A percentile compares a stretch with the other conserved stretches of the same genome.
These are phyloP conservation scores for Candida nanaspora DNA, from an alignment of 805 yeast genomes.

Conservation along the genomic window DNA sequence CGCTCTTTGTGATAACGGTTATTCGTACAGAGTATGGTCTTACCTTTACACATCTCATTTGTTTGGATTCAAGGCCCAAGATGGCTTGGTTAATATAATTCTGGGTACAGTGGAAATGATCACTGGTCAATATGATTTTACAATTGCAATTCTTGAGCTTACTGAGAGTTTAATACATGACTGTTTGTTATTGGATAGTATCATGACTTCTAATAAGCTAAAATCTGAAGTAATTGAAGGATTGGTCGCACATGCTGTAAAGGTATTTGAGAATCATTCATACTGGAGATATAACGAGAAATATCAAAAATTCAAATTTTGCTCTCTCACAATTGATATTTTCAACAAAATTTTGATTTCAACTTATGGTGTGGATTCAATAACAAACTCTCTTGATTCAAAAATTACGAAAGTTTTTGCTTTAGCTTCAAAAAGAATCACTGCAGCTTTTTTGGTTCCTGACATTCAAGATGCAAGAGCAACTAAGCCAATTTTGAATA, in stretches of 20 bases:
- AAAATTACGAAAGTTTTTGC: conserved; percentile 45
- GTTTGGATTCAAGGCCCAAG: conserved; percentile 53
- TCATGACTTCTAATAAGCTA: conserved; percentile 28
- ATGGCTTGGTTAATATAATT: conserved; percentile 54
- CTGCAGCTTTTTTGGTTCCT: conserved; percentile 48
- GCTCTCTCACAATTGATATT: conserved; percentile 43
- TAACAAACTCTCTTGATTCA: conserved; percentile 21
- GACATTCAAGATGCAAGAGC: conserved; percentile 45
- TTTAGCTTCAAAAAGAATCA: conserved; percentile 41
- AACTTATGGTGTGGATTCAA: conserved; percentile 47
- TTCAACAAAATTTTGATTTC: conserved; percentile 48
- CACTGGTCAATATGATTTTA: conserved; percentile 57
- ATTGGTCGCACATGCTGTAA: conserved; percentile 49
- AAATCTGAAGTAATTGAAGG: conserved; percentile 51
- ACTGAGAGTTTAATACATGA: conserved; percentile 45
- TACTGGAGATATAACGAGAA: conserved; percentile 59
- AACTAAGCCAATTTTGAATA: conserved; percentile 42
- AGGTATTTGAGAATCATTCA: conserved; percentile 65
- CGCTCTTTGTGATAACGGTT: conserved; percentile 34
- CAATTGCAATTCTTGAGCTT: conserved; percentile 51
- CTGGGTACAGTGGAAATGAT: conserved; percentile 71
- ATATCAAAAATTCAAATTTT: conserved; percentile 55
- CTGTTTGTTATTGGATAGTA: conserved; percentile 33
- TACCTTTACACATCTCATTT: conserved; percentile 62
- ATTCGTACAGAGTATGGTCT: conserved; percentile 72